Percentiles rank a stretch among this genome's conserved stretches.
These are phyloP conservation scores for Tetradesmus lagerheimii DNA, from an alignment of 139 green algal genomes.

Conservation along the genomic window DNA sequence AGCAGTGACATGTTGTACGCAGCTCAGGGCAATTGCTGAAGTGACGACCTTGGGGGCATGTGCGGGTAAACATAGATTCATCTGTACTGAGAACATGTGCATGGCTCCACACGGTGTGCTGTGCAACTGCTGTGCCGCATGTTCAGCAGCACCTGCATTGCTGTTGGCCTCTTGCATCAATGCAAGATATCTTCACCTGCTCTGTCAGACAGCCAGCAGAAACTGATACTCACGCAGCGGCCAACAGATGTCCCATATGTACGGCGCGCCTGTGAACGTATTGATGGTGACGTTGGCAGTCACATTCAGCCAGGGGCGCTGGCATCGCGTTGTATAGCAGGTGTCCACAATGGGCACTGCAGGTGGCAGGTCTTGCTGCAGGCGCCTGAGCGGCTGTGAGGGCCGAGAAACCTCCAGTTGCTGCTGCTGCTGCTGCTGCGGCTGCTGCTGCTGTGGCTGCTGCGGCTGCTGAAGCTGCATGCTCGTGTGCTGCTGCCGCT, in stretches of 20 bases:
- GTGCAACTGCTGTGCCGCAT: too few relatives aligned
- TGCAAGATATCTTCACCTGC: background rate
- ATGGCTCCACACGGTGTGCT: background rate
- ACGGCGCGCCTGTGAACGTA: background rate
- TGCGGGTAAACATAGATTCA: background rate
- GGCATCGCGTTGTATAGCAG: background rate
- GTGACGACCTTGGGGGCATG: too few relatives aligned
- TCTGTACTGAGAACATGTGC: background rate
- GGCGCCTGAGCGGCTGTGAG: background rate
- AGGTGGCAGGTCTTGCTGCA: background rate
- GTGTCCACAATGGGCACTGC: background rate
- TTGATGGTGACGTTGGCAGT: background rate
- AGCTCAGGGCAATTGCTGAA: background rate
- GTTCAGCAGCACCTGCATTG: too few relatives aligned
- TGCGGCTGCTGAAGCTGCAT: background rate
- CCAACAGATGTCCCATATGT: constrained; percentile 2
- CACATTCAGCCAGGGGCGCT: background rate
- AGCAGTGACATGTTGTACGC: background rate
- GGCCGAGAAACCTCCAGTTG: background rate
- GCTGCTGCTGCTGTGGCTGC: background rate
- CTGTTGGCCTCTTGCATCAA: background rate
- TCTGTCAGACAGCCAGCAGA: background rate
- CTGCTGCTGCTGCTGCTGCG: background rate
- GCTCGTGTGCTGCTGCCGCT: background rate
- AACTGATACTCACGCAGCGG: background rate